Evolutionary conservation across 176 grass and related monocot species (phyloP).

Genomic region (Pontederia paniculata): DNA sequence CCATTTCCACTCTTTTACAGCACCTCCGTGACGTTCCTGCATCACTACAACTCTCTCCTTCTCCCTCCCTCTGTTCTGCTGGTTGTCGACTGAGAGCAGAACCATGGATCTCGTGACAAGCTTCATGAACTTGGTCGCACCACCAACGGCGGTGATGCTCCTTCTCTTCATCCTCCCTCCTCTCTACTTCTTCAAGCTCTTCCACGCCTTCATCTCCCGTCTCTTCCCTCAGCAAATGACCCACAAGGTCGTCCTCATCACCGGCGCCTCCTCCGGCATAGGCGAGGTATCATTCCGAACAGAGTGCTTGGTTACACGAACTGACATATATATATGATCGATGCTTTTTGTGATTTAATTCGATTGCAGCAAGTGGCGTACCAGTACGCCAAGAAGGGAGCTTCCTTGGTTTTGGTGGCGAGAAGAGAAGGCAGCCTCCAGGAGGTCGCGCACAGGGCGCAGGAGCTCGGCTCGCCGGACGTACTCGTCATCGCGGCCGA

Average conservation of each 20-base stretch:
- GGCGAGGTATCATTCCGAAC: slow-evolving; percentile 32
- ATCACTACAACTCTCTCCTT: too few species aligned
- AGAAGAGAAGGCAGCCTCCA: slow-evolving; percentile 61
- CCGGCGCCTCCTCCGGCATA: slow-evolving; percentile 76
- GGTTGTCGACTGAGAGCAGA: not conserved
- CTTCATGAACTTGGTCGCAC: slow-evolving; percentile 30
- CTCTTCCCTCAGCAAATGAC: slow-evolving; percentile 39
- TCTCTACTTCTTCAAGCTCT: slow-evolving; percentile 41
- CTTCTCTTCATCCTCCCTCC: slow-evolving; percentile 38
- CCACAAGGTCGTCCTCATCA: slow-evolving; percentile 62
- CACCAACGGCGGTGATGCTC: slow-evolving; percentile 27
- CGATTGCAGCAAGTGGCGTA: slow-evolving; percentile 24
- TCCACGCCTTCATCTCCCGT: slow-evolving; percentile 34
- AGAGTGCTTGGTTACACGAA: too few species aligned
- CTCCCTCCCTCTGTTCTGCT: too few species aligned
- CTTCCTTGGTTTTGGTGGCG: slow-evolving; percentile 49
- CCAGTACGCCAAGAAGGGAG: slow-evolving; percentile 34
- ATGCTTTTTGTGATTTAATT: not conserved
- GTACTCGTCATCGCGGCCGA: slow-evolving; percentile 56
- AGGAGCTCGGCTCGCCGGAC: slow-evolving; percentile 37
- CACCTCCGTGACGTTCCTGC: too few species aligned
- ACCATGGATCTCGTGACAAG: slow-evolving; percentile 24
- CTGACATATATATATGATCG: too few species aligned
- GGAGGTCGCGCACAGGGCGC: slow-evolving; percentile 37
- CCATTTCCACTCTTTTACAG: too few species aligned